Evolutionary conservation across 2,329 filamentous ascomycete species (phyloP).

Genomic region (Mycosphaerelloides madeirae): DNA sequence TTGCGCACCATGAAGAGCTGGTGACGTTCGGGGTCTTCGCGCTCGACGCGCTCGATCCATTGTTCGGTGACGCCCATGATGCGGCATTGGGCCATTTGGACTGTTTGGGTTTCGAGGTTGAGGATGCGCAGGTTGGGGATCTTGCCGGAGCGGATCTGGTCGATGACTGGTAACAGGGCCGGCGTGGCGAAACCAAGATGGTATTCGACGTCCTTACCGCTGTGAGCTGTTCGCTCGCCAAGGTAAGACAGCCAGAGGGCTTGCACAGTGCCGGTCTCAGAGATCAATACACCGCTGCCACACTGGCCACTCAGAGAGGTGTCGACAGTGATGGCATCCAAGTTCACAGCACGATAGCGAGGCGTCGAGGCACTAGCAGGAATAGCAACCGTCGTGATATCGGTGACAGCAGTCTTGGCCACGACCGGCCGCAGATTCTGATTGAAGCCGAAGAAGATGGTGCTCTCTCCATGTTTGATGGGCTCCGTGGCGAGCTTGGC

Average conservation of each 20-base stretch:
- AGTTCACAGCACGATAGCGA: conserved; percentile 87
- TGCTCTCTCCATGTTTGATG: conserved; percentile 88
- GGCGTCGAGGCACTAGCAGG: conserved; percentile 89
- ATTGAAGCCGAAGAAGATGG: conserved; percentile 98
- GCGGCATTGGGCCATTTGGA: conserved; percentile 93
- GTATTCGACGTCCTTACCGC: conserved; percentile 89
- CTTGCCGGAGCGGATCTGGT: conserved; percentile 74
- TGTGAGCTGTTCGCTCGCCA: conserved; percentile 74
- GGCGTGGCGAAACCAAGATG: conserved; percentile 88
- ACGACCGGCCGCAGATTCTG: conserved; percentile 91
- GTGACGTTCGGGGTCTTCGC: conserved; percentile 84
- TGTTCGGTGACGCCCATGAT: conserved; percentile 96
- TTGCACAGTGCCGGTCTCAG: conserved; percentile 86
- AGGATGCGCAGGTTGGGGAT: conserved; percentile 82
- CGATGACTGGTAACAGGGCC: conserved; percentile 80
- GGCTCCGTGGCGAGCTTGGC: conserved; percentile 75
- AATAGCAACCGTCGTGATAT: conserved; percentile 95
- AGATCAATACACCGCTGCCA: conserved; percentile 86
- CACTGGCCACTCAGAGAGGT: conserved; percentile 87
- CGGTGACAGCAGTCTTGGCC: conserved; percentile 88
- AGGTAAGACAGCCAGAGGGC: conserved; percentile 96
- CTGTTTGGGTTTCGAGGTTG: conserved; percentile 88
- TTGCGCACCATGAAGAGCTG: conserved; percentile 99
- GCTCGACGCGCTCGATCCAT: conserved; percentile 87
- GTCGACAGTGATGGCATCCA: conserved; percentile 95